phyloP scores from a whole-genome alignment of 2,329 filamentous ascomycete genomes.

The Colletotrichum orchidophilum region DNA sequence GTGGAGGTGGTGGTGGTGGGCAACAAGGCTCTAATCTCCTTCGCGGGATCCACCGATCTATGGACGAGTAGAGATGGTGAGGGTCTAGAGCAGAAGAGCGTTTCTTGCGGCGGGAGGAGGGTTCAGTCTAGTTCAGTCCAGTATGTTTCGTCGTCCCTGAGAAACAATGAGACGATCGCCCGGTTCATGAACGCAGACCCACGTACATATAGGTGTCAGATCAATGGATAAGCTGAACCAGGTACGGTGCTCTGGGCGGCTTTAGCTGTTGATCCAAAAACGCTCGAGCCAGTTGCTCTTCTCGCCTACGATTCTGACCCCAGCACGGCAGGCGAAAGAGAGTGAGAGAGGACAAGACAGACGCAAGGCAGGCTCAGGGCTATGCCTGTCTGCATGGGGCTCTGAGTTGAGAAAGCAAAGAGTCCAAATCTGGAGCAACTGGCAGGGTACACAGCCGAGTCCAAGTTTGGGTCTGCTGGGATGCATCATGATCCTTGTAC shows the following conservation, averaged over 20 bases:
- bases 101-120: conserved; percentile 18
- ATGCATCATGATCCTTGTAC: not conserved
- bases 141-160: conserved; percentile 36
- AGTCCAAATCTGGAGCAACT: conserved; percentile 20
- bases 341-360: not conserved
- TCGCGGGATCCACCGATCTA: conserved; percentile 13
- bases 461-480: conserved; percentile 9
- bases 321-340: conserved; percentile 1
- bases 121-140: conserved; percentile 26
- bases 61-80: not conserved
- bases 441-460: conserved; percentile 17
- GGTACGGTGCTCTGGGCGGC: conserved; percentile 22
- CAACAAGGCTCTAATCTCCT: conserved; percentile 31
- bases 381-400: not conserved
- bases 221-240: conserved; percentile 22
- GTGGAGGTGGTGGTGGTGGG: not conserved
- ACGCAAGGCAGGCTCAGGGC: not conserved
- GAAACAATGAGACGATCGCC: conserved; percentile 35
- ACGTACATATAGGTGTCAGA: conserved; percentile 30
- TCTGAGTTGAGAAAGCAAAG: not conserved
- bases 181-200: conserved; percentile 33
- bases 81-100: conserved; percentile 7
- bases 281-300: conserved; percentile 24
- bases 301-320: not conserved
- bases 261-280: conserved; percentile 17